These are phyloP conservation scores for Lactarius quietus DNA, from an alignment of 768 basidiomycete species.

Conservation along the genomic window DNA sequence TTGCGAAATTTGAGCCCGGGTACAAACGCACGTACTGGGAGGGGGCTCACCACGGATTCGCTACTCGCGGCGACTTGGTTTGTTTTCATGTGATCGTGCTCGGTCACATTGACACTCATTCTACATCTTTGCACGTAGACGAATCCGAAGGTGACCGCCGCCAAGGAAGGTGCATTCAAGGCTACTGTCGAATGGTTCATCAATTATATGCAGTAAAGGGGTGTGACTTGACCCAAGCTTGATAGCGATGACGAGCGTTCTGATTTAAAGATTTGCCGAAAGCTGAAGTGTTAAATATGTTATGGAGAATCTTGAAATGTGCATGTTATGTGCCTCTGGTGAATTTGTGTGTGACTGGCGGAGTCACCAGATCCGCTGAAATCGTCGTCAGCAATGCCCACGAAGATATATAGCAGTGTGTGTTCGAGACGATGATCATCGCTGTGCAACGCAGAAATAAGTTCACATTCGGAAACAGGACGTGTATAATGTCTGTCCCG, in stretches of 20 bases:
- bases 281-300: background rate
- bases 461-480: background rate
- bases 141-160: constrained; percentile 33
- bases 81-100: constrained; percentile 1
- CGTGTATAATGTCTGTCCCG: too few species aligned
- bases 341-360: background rate
- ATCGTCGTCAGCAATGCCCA: background rate
- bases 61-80: constrained; percentile 37
- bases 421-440: background rate
- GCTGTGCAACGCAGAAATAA: background rate
- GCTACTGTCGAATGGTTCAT: constrained; percentile 37
- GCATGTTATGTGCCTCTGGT: background rate
- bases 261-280: background rate
- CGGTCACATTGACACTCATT: constrained; percentile 13
- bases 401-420: background rate
- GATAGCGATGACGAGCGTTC: background rate
- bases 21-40: constrained; percentile 37
- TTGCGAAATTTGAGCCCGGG: constrained; percentile 38
- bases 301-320: background rate
- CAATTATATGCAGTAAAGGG: constrained; percentile 29
- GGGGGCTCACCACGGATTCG: constrained; percentile 46
- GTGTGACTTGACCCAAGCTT: background rate
- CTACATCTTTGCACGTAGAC: constrained; percentile 25
- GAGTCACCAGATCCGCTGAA: background rate
- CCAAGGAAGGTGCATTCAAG: constrained; percentile 42